Conservation (phyloP, 805 yeast genomes). For the Wickerhamiella qilinensis region DNA sequence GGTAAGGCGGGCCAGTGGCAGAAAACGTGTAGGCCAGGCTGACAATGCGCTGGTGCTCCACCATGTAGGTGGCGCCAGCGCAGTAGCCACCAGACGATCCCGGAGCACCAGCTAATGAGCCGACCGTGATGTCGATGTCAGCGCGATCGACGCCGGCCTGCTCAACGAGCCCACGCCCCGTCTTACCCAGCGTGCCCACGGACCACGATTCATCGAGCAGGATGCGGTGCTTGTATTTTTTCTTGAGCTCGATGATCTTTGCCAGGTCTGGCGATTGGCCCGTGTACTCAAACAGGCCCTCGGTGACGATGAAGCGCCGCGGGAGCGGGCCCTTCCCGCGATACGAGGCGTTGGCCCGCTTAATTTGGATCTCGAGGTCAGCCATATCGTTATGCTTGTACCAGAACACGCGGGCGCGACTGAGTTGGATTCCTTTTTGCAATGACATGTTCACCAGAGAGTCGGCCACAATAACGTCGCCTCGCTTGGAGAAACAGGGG, state of each 20-base stretch:
- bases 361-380: slow-evolving; percentile 55
- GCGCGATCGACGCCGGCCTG: slow-evolving; percentile 47
- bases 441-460: slow-evolving; percentile 55
- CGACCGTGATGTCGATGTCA: slow-evolving; percentile 72
- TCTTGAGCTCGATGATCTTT: slow-evolving; percentile 54
- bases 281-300: slow-evolving; percentile 65
- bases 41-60: slow-evolving; percentile 81
- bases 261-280: slow-evolving; percentile 70
- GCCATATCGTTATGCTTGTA: slow-evolving; percentile 80
- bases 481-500: slow-evolving; percentile 89
- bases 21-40: slow-evolving; percentile 84
- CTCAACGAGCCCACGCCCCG: slow-evolving; percentile 80
- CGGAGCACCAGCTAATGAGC: slow-evolving; percentile 66
- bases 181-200: slow-evolving; percentile 67
- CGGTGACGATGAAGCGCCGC: slow-evolving; percentile 81
- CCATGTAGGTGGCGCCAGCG: slow-evolving; percentile 69
- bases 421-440: slow-evolving; percentile 75
- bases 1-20: slow-evolving; percentile 87
- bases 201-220: slow-evolving; percentile 80
- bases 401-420: slow-evolving; percentile 62
- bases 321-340: slow-evolving; percentile 52
- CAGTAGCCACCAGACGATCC: slow-evolving; percentile 91
- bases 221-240: slow-evolving; percentile 69
- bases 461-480: slow-evolving; percentile 84
- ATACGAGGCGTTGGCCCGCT: slow-evolving; percentile 37